phyloP scores from a whole-genome alignment of 2,329 filamentous ascomycete genomes.

The Penicillium sp. region DNA sequence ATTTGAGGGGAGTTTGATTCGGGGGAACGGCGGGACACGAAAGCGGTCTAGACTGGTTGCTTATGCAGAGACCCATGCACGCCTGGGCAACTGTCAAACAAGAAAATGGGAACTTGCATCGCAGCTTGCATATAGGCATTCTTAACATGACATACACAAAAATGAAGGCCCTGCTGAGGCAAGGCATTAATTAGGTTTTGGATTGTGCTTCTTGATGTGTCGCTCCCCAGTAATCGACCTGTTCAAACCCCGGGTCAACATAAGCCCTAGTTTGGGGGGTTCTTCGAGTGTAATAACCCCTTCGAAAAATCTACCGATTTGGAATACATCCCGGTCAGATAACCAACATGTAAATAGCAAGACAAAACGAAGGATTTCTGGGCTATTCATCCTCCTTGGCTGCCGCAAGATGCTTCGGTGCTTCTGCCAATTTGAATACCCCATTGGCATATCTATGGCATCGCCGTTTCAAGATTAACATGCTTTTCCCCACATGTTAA shows the following conservation, averaged over 20 bases:
- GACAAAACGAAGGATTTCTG: not conserved
- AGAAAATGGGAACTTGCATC: constrained; percentile 12
- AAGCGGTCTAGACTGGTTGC: constrained; percentile 15
- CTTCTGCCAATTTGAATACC: too few relatives aligned
- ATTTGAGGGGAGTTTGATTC: not conserved
- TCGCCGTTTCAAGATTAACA: not conserved
- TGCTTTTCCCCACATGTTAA: not conserved
- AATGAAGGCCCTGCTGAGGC: not conserved
- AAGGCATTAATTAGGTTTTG: not conserved
- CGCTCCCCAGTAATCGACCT: not conserved
- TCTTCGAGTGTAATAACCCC: not conserved
- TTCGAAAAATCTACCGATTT: not conserved
- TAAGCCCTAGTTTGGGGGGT: not conserved
- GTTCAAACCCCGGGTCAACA: not conserved
- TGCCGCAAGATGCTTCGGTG: too few relatives aligned
- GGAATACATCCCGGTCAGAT: constrained; percentile 10
- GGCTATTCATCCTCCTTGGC: not conserved
- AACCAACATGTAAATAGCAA: not conserved
- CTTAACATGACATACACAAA: not conserved
- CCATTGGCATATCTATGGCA: not conserved
- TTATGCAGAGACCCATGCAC: constrained; percentile 18
- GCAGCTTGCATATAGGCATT: constrained; percentile 14
- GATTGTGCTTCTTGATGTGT: not conserved
- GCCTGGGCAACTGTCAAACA: constrained; percentile 18
- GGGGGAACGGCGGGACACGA: not conserved